phyloP scores from a whole-genome alignment of 208 protist genomes.

The Phytomonas francai region DNA sequence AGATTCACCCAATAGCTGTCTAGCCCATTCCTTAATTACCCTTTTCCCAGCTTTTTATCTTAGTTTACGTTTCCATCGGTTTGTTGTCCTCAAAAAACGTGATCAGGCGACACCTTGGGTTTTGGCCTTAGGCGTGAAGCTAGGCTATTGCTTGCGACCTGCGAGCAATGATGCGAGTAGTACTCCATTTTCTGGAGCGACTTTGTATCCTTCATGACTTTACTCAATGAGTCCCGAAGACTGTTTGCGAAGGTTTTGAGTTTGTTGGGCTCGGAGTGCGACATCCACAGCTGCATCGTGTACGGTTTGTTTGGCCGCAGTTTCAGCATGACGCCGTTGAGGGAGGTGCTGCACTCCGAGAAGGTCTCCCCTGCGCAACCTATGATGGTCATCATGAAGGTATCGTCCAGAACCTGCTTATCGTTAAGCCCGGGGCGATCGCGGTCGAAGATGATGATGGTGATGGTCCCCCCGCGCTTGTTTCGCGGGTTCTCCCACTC shows the following conservation, averaged over 20 bases:
- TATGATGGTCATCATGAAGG: slow-evolving; percentile 73
- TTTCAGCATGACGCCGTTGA: slow-evolving; percentile 86
- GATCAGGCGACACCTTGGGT: slow-evolving; percentile 25
- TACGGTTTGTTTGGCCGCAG: slow-evolving; percentile 66
- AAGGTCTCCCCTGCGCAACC: slow-evolving; percentile 60
- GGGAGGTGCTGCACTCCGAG: slow-evolving; percentile 47
- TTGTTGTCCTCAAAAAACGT: slow-evolving; percentile 18
- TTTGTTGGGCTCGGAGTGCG: slow-evolving; percentile 54
- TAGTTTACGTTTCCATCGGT: neutral
- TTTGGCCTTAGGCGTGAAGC: slow-evolving; percentile 59
- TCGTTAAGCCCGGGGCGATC: slow-evolving; percentile 66
- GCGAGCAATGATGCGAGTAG: slow-evolving; percentile 48
- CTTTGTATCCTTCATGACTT: slow-evolving; percentile 60
- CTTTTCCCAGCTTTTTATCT: neutral
- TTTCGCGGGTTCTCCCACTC: slow-evolving; percentile 85
- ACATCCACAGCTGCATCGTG: slow-evolving; percentile 74
- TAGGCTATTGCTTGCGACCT: slow-evolving; percentile 37
- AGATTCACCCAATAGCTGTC: neutral
- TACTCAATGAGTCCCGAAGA: slow-evolving; percentile 44
- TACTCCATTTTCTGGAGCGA: slow-evolving; percentile 77
- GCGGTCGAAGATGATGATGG: slow-evolving; percentile 71
- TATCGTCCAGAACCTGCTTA: slow-evolving; percentile 75
- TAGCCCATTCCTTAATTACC: neutral
- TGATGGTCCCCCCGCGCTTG: slow-evolving; percentile 77
- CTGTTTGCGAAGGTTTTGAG: slow-evolving; percentile 59